Evolutionary conservation across 192 early-diverging fungal species (phyloP).

Genomic region (Backusella liffmaniae): DNA sequence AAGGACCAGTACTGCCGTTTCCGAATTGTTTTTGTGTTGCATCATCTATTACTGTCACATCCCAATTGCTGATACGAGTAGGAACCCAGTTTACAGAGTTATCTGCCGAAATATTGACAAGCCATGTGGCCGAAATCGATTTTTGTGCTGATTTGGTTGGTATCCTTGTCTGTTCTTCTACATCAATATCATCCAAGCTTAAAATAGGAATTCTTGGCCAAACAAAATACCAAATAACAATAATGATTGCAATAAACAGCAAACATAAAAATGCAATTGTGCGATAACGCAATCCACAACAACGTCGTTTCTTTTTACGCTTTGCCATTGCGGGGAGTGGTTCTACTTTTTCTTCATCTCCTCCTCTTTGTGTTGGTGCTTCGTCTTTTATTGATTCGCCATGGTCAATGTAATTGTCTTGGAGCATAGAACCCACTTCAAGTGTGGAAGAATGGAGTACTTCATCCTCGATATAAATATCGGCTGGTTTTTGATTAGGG

Average conservation of each 20-base stretch:
- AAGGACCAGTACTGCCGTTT: conserved; percentile 11
- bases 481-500: conserved; percentile 6
- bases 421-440: conserved; percentile 1
- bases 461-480: conserved; percentile 24
- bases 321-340: conserved; percentile 3
- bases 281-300: conserved; percentile 10
- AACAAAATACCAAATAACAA: conserved; percentile 23
- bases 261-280: neutral
- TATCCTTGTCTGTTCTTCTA: neutral
- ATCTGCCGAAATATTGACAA: conserved; percentile 25
- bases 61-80: conserved; percentile 18
- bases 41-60: conserved; percentile 16
- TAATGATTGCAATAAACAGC: neutral
- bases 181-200: neutral
- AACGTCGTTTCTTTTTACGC: conserved; percentile 6
- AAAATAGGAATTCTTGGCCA: conserved; percentile 25
- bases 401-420: conserved; percentile 3
- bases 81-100: conserved; percentile 30
- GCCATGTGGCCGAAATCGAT: conserved; percentile 17
- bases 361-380: neutral
- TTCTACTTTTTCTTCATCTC: neutral
- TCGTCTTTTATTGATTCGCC: neutral
- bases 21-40: conserved; percentile 17
- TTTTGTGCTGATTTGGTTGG: neutral
- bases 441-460: neutral